Evolutionary conservation across 495 filamentous ascomycete species (phyloP).

Genomic region (Neurospora sp.): DNA sequence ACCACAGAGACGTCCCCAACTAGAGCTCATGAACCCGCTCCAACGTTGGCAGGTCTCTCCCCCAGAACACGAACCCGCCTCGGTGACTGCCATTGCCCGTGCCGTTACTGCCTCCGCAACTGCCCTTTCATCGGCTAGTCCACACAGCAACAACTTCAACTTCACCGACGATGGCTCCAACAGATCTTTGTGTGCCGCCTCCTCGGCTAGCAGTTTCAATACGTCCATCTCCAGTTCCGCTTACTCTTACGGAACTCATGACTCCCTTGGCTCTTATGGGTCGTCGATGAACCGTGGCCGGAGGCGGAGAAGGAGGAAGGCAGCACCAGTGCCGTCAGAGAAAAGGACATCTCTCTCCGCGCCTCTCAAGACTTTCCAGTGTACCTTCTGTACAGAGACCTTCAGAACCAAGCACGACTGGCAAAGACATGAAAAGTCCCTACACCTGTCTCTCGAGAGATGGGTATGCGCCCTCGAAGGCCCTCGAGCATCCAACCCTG

Average conservation of each 20-base stretch:
- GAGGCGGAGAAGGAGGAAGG: slow-evolving; percentile 55
- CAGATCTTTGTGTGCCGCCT: slow-evolving; percentile 56
- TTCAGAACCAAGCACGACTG: slow-evolving; percentile 82
- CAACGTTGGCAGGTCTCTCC: slow-evolving; percentile 82
- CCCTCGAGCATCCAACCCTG: slow-evolving; percentile 38
- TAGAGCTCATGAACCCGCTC: slow-evolving; percentile 65
- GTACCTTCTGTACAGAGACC: slow-evolving; percentile 73
- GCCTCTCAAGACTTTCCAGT: slow-evolving; percentile 56
- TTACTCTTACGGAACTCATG: slow-evolving; percentile 56
- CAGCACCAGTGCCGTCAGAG: background rate
- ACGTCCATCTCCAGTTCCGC: slow-evolving; percentile 64
- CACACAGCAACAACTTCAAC: slow-evolving; percentile 32
- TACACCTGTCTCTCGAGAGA: slow-evolving; percentile 66
- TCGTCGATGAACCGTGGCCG: slow-evolving; percentile 48
- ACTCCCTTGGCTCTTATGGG: slow-evolving; percentile 58
- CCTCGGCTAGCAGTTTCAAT: slow-evolving; percentile 62
- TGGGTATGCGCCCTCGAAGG: slow-evolving; percentile 72
- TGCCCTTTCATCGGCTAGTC: slow-evolving; percentile 44
- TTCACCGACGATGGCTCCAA: slow-evolving; percentile 57
- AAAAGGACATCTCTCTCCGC: slow-evolving; percentile 12
- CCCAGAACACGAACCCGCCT: slow-evolving; percentile 78
- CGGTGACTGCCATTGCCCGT: slow-evolving; percentile 66
- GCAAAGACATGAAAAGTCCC: slow-evolving; percentile 72
- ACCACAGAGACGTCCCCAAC: slow-evolving; percentile 38
- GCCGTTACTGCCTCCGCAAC: slow-evolving; percentile 53